phyloP scores from a whole-genome alignment of 2,329 filamentous ascomycete species.

The Colletotrichum sp. region DNA sequence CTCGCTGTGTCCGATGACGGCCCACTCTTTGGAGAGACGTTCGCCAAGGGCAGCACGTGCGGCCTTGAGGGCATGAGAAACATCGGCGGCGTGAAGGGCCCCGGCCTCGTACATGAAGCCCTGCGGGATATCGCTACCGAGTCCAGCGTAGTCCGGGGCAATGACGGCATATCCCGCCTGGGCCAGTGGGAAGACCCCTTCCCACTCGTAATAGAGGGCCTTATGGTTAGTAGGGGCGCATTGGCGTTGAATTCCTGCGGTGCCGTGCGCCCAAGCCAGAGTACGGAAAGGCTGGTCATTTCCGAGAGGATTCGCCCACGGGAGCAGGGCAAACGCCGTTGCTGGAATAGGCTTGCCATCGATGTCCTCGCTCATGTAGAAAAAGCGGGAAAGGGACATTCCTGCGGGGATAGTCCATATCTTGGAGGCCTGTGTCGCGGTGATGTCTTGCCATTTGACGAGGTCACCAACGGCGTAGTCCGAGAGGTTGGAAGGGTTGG shows the following conservation, averaged over 20 bases:
- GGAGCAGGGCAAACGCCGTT: slow-evolving; percentile 20
- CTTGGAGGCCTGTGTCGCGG: background rate
- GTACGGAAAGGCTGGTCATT: slow-evolving; percentile 4
- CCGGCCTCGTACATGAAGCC: slow-evolving; percentile 26
- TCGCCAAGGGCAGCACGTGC: slow-evolving; percentile 18
- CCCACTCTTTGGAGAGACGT: slow-evolving; percentile 25
- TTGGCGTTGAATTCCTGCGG: slow-evolving; percentile 22
- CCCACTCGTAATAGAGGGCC: slow-evolving; percentile 26
- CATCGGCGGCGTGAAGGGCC: slow-evolving; percentile 24
- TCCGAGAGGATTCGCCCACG: background rate
- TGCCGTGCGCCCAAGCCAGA: slow-evolving; percentile 29
- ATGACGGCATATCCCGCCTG: slow-evolving; percentile 13
- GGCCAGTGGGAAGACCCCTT: slow-evolving; percentile 23
- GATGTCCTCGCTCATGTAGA: slow-evolving; percentile 21
- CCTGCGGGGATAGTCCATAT: slow-evolving; percentile 19
- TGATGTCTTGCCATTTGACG: slow-evolving; percentile 22
- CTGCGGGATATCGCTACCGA: slow-evolving; percentile 21
- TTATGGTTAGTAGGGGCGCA: slow-evolving; percentile 29
- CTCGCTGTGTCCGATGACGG: slow-evolving; percentile 26
- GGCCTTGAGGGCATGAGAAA: slow-evolving; percentile 18
- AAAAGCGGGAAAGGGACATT: background rate
- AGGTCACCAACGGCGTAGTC: slow-evolving; percentile 20
- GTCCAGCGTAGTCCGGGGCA: slow-evolving; percentile 11
- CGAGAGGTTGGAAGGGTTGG: slow-evolving; percentile 13
- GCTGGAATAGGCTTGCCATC: slow-evolving; percentile 7